These are phyloP conservation scores for Pseudocercospora macadamiae DNA, from an alignment of 2,329 filamentous ascomycete species.

Conservation along the genomic window DNA sequence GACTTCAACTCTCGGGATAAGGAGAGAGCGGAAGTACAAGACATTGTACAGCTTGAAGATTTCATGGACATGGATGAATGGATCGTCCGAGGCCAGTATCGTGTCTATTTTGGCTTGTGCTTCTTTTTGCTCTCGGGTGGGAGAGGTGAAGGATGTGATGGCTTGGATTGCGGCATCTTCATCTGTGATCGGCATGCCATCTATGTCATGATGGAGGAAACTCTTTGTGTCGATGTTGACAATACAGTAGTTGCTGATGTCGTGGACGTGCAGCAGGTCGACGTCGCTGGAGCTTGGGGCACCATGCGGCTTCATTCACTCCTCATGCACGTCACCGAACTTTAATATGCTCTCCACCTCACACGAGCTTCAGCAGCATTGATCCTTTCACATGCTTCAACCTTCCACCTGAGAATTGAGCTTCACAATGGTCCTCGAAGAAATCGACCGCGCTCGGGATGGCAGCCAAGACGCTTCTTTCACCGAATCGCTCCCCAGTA, in stretches of 20 bases:
- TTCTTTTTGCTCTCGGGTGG: constrained; percentile 39
- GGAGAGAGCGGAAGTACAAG: constrained; percentile 47
- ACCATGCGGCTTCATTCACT: background rate
- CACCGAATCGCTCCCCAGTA: constrained; percentile 32
- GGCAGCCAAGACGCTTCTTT: constrained; percentile 44
- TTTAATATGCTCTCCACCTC: background rate
- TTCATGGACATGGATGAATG: constrained; percentile 46
- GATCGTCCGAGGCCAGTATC: constrained; percentile 42
- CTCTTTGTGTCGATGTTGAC: background rate
- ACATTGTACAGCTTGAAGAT: constrained; percentile 46
- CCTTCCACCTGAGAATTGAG: background rate
- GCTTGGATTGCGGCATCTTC: constrained; percentile 46
- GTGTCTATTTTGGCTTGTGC: constrained; percentile 40
- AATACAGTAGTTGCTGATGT: background rate
- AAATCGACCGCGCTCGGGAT: constrained; percentile 33
- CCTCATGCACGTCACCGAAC: background rate
- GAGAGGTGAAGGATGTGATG: constrained; percentile 40
- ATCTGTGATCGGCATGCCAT: constrained; percentile 47
- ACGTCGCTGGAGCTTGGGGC: background rate
- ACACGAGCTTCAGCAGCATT: constrained; percentile 1
- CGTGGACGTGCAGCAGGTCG: background rate
- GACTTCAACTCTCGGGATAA: constrained; percentile 46
- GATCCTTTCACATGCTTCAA: background rate
- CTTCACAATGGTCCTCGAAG: constrained; percentile 21
- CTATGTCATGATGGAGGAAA: background rate